Conservation (phyloP, 352 stramenopile species). For the Phytophthora tubulina region DNA sequence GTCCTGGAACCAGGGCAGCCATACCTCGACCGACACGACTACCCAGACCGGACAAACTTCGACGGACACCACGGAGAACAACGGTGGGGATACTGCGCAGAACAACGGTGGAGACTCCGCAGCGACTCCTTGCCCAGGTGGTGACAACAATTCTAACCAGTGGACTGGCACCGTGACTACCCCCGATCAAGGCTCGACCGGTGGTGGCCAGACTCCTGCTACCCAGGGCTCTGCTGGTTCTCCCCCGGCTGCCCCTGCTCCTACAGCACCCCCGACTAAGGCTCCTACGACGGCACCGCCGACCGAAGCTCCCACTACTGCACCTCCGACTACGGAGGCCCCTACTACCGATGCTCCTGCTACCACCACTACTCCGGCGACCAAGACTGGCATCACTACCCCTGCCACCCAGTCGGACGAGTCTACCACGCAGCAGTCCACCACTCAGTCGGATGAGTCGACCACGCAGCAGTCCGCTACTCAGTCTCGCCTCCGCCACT, state of each 20-base stretch:
- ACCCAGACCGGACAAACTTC: too few species aligned
- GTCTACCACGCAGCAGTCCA: slow-evolving; percentile 11
- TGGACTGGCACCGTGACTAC: slow-evolving; percentile 28
- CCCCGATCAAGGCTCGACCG: slow-evolving; percentile 15
- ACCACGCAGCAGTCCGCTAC: slow-evolving; percentile 14
- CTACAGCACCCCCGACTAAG: not conserved
- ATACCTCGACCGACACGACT: not conserved
- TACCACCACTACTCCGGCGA: slow-evolving; percentile 2
- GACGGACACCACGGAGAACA: too few species aligned
- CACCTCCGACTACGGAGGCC: not conserved
- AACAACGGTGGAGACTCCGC: too few species aligned
- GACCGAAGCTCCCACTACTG: not conserved
- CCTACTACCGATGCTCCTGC: slow-evolving; percentile 13
- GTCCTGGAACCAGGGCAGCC: not conserved
- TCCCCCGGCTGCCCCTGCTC: slow-evolving; percentile 2
- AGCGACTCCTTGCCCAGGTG: slow-evolving; percentile 23
- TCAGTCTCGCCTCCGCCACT: slow-evolving; percentile 33
- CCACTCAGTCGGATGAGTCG: slow-evolving; percentile 12
- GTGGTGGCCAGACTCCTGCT: not conserved
- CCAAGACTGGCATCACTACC: slow-evolving; percentile 25
- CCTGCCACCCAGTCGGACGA: slow-evolving; percentile 25
- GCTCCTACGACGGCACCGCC: slow-evolving; percentile 2
- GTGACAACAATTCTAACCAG: slow-evolving; percentile 19
- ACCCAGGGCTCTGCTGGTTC: slow-evolving; percentile 14
- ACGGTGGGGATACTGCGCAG: too few species aligned